A percentile compares a stretch with the other conserved stretches of the same genome.
Conservation (phyloP, 1,139 yeast species). For the Groenewaldozyma sp. region DNA sequence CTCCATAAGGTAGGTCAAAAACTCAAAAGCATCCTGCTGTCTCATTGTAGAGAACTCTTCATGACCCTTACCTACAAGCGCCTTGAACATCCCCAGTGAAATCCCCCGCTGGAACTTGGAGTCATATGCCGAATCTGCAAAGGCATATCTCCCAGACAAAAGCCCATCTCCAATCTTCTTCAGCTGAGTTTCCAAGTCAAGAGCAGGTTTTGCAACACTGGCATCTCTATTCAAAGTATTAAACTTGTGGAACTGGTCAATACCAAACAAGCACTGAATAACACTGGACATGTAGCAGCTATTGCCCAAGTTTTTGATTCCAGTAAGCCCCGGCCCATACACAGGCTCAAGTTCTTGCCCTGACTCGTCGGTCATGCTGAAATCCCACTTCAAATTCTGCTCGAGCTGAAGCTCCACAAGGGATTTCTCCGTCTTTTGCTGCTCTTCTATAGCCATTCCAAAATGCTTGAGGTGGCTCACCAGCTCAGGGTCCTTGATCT, state of each 20-base stretch:
- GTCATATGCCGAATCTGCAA: conserved; percentile 35
- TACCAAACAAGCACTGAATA: conserved; percentile 56
- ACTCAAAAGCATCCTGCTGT: conserved; percentile 95
- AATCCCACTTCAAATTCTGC: conserved; percentile 90
- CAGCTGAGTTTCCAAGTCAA: conserved; percentile 61
- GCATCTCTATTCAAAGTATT: conserved; percentile 15
- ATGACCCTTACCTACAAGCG: conserved; percentile 67
- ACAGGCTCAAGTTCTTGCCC: conserved; percentile 61
- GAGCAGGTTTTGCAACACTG: conserved; percentile 43
- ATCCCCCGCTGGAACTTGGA: conserved; percentile 62
- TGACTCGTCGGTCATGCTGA: conserved; percentile 62
- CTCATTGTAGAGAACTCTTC: conserved; percentile 75
- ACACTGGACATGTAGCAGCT: conserved; percentile 86
- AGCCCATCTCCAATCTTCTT: conserved; percentile 75
- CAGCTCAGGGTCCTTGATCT: conserved; percentile 63
- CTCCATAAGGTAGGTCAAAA: conserved; percentile 58
- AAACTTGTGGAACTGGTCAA: conserved; percentile 29
- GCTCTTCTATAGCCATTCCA: conserved; percentile 62
- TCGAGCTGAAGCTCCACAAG: conserved; percentile 84
- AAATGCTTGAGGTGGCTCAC: conserved; percentile 42
- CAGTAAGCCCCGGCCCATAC: conserved; percentile 64
- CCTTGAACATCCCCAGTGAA: conserved; percentile 66
- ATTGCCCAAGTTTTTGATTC: conserved; percentile 82
- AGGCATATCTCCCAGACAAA: conserved; percentile 61
- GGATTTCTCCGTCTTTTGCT: conserved; percentile 64